These are phyloP conservation scores for Coemansia sp. DNA, from an alignment of 192 early-diverging fungal species.

Conservation along the genomic window DNA sequence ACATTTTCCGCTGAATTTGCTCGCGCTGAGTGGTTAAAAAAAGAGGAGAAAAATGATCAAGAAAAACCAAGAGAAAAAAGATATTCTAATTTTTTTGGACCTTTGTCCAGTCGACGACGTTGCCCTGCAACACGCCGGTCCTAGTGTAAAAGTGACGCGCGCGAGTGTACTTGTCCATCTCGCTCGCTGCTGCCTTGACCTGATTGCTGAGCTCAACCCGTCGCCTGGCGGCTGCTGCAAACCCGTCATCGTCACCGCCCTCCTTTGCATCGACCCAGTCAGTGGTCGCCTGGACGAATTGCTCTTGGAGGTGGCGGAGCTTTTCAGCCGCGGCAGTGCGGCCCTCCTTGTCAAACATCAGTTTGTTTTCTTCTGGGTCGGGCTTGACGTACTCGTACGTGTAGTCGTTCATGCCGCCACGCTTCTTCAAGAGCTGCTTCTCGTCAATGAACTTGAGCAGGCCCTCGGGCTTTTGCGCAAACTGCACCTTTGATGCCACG, in stretches of 20 bases:
- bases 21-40: not conserved
- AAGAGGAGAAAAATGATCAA: not conserved
- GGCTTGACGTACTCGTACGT: constrained; percentile 57
- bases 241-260: constrained; percentile 32
- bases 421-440: constrained; percentile 58
- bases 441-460: constrained; percentile 64
- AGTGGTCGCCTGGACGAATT: constrained; percentile 51
- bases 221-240: constrained; percentile 13
- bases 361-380: constrained; percentile 54
- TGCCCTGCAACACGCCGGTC: constrained; percentile 36
- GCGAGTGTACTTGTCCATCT: constrained; percentile 56
- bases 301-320: constrained; percentile 35
- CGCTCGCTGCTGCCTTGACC: constrained; percentile 35
- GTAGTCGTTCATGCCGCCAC: constrained; percentile 66
- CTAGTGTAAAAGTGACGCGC: constrained; percentile 50
- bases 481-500: constrained; percentile 82
- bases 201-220: constrained; percentile 35
- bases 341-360: constrained; percentile 56
- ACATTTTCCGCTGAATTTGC: constrained; percentile 39
- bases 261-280: constrained; percentile 53
- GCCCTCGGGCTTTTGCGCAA: constrained; percentile 68
- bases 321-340: constrained; percentile 37
- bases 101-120: constrained; percentile 44
- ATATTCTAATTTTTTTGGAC: constrained; percentile 7
- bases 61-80: not conserved